Evolutionary conservation across 129 eudicot genomes (phyloP).

Genomic region (Lactuca saligna): DNA sequence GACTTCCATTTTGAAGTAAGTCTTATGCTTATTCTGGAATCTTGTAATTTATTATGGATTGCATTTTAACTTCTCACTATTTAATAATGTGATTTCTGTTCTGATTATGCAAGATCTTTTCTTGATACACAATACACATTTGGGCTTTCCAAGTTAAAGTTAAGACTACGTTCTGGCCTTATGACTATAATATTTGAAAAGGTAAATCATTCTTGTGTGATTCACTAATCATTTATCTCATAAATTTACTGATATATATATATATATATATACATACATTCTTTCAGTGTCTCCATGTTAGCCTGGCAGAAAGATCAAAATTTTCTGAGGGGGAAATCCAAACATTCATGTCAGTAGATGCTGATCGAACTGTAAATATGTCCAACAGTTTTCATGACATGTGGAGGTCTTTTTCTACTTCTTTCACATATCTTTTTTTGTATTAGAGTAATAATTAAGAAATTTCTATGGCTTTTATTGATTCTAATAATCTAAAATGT

Average conservation of each 20-base stretch:
- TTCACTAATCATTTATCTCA: not conserved
- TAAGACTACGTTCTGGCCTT: constrained; percentile 81
- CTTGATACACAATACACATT: constrained; percentile 90
- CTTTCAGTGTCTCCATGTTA: constrained; percentile 76
- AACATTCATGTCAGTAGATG: constrained; percentile 97
- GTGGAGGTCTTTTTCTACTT: constrained; percentile 71
- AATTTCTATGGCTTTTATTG: constrained; percentile 4
- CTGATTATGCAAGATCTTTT: constrained; percentile 72
- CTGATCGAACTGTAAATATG: constrained; percentile 81
- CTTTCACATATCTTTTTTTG: not conserved
- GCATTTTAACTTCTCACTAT: constrained; percentile 5
- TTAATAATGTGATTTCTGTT: not conserved
- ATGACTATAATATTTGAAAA: constrained; percentile 71
- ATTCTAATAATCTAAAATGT: constrained; percentile 9
- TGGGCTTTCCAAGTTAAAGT: constrained; percentile 71
- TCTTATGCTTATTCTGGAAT: constrained; percentile 19
- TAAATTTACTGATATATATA: not conserved
- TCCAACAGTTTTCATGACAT: constrained; percentile 93
- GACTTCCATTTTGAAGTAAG: constrained; percentile 74
- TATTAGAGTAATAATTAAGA: constrained; percentile 1
- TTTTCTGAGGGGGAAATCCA: constrained; percentile 95
- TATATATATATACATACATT: not conserved
- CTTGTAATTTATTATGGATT: constrained; percentile 8
- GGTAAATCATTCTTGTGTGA: constrained; percentile 44
- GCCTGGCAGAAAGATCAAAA: constrained; percentile 69